phyloP scores from a whole-genome alignment of 2,329 filamentous ascomycete genomes.

The Trichoderma brevicompactum region DNA sequence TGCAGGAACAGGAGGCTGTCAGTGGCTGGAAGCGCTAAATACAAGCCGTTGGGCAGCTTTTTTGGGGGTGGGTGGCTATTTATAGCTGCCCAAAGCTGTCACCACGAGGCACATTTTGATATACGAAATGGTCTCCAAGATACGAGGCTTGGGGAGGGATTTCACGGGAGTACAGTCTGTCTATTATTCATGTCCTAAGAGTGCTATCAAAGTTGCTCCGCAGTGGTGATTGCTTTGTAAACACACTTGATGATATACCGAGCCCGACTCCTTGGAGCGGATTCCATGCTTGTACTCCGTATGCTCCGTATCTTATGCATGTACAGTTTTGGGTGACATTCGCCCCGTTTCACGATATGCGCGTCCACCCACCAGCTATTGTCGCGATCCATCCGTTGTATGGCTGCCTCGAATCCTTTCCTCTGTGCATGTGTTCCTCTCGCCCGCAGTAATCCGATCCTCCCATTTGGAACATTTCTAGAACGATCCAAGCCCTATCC shows the following conservation, averaged over 20 bases:
- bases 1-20: slow-evolving; percentile 6
- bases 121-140: background rate
- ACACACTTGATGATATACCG: no score
- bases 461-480: slow-evolving; percentile 1
- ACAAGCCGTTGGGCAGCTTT: background rate
- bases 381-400: background rate
- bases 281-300: no score
- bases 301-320: no score
- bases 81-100: slow-evolving; percentile 18
- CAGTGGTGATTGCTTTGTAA: no score
- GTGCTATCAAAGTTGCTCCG: no score
- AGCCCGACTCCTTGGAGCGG: no score
- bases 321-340: background rate
- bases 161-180: no score
- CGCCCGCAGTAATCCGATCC: background rate
- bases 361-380: background rate
- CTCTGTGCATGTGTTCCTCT: background rate
- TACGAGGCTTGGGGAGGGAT: no score
- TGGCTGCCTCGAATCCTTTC: background rate
- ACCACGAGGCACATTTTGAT: no score
- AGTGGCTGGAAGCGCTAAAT: slow-evolving; percentile 12
- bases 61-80: background rate
- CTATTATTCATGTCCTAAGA: no score
- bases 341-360: background rate
- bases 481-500: slow-evolving; percentile 3